Evolutionary conservation across 1,284 basidiomycete species (phyloP).

Genomic region (Apiotrichum akiyoshidainum): DNA sequence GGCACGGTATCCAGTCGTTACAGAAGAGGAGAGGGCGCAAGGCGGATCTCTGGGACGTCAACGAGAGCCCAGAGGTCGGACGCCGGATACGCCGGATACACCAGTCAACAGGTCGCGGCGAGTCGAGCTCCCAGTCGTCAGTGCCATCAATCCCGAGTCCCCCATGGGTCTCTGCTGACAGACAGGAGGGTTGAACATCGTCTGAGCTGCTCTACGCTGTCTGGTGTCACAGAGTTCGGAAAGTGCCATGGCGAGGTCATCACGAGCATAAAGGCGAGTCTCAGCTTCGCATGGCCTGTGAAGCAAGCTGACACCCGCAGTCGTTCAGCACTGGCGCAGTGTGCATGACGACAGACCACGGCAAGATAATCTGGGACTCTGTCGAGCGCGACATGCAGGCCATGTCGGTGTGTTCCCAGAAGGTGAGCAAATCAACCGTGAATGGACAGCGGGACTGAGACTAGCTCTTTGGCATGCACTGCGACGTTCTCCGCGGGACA

Average conservation of each 20-base stretch:
- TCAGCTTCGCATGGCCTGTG: no score
- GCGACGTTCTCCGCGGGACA: conserved; percentile 31
- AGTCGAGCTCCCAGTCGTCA: neutral
- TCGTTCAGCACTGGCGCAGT: conserved; percentile 4
- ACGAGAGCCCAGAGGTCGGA: neutral
- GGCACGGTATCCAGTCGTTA: neutral
- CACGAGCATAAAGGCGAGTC: conserved; percentile 30
- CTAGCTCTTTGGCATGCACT: conserved; percentile 37
- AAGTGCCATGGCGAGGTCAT: conserved; percentile 34
- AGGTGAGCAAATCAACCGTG: conserved; percentile 17
- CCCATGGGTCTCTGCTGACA: neutral
- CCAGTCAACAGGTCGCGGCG: no score
- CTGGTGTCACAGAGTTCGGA: conserved; percentile 12
- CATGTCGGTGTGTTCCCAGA: conserved; percentile 30
- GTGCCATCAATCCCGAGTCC: neutral
- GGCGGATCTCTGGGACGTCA: neutral
- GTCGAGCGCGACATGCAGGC: conserved; percentile 21
- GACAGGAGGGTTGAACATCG: neutral
- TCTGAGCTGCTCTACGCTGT: neutral
- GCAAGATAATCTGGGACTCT: conserved; percentile 30
- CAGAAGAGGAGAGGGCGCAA: neutral
- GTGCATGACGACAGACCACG: conserved; percentile 36
- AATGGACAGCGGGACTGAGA: no score
- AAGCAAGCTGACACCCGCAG: conserved; percentile 1
- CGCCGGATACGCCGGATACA: neutral